phyloP scores from a whole-genome alignment of 179 eudicot genomes.

The Amaranthus tricolor region DNA sequence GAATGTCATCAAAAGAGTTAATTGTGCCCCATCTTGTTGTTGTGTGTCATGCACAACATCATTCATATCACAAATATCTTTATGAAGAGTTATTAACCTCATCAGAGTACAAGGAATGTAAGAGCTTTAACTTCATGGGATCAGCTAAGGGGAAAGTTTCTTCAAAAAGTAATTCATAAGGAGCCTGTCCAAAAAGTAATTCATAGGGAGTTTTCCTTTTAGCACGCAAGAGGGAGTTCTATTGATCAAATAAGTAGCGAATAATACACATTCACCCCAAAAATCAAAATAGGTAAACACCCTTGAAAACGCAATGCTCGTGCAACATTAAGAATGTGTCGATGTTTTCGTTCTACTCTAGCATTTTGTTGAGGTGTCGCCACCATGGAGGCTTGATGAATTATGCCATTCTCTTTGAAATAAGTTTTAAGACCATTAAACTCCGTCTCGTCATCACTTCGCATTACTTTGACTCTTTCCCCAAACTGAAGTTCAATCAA shows the following conservation, averaged over 20 bases:
- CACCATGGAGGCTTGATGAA: background rate
- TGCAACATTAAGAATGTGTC: background rate
- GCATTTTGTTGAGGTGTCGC: constrained; percentile 1
- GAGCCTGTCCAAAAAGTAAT: background rate
- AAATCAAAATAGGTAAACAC: background rate
- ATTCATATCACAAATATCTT: background rate
- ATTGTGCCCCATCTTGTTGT: too few relatives aligned
- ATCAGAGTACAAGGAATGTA: background rate
- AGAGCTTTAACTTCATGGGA: background rate
- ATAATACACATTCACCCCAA: background rate
- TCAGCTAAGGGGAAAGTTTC: background rate
- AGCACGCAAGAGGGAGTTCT: background rate
- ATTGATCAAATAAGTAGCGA: background rate
- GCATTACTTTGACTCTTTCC: background rate
- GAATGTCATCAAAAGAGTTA: too few relatives aligned
- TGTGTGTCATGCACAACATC: background rate
- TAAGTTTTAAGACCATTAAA: background rate
- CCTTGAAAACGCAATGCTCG: background rate
- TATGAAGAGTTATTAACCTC: background rate
- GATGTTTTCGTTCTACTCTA: background rate
- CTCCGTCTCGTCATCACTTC: background rate
- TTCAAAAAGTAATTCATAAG: too few relatives aligned
- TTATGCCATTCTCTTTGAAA: background rate
- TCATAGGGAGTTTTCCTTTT: background rate
- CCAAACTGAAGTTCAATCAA: background rate